These are phyloP conservation scores for Monilinia vaccinii-corymbosi DNA, from an alignment of 2,329 filamentous ascomycete genomes.

Conservation along the genomic window DNA sequence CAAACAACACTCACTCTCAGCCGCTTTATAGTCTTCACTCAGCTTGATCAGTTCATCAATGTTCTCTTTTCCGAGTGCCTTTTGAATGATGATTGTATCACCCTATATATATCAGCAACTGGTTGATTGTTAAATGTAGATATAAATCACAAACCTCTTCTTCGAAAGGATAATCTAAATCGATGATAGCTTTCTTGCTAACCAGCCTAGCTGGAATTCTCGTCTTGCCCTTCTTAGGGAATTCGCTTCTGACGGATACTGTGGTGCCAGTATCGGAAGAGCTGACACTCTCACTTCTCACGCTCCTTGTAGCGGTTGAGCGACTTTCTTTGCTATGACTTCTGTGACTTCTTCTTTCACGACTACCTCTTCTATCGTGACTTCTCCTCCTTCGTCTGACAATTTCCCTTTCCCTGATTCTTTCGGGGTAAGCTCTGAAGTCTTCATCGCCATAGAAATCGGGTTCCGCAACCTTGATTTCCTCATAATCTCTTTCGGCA, in stretches of 20 bases:
- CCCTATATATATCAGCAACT: conserved; percentile 46
- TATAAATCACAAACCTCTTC: conserved; percentile 57
- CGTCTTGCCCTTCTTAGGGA: conserved; percentile 81
- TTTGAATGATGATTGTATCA: conserved; percentile 70
- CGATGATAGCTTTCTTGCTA: conserved; percentile 69
- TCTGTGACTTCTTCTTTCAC: conserved; percentile 24
- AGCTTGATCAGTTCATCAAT: conserved; percentile 83
- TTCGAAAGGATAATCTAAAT: conserved; percentile 77
- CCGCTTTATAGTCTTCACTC: conserved; percentile 63
- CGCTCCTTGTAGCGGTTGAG: conserved; percentile 20
- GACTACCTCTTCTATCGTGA: conserved; percentile 24
- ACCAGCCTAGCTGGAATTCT: conserved; percentile 75
- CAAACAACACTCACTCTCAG: conserved; percentile 35
- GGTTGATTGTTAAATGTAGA: neutral
- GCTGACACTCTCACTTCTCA: conserved; percentile 33
- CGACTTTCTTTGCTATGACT: conserved; percentile 24
- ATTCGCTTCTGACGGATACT: conserved; percentile 48
- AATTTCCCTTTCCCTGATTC: conserved; percentile 53
- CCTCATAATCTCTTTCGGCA: conserved; percentile 51
- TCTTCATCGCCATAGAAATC: conserved; percentile 65
- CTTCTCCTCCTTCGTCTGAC: conserved; percentile 36
- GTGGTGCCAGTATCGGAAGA: conserved; percentile 36
- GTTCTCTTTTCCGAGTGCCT: conserved; percentile 79
- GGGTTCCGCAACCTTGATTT: conserved; percentile 58
- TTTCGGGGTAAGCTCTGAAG: conserved; percentile 52